Evolutionary conservation across 768 basidiomycete species (phyloP).

Genomic region (Tremella yokohamensis): DNA sequence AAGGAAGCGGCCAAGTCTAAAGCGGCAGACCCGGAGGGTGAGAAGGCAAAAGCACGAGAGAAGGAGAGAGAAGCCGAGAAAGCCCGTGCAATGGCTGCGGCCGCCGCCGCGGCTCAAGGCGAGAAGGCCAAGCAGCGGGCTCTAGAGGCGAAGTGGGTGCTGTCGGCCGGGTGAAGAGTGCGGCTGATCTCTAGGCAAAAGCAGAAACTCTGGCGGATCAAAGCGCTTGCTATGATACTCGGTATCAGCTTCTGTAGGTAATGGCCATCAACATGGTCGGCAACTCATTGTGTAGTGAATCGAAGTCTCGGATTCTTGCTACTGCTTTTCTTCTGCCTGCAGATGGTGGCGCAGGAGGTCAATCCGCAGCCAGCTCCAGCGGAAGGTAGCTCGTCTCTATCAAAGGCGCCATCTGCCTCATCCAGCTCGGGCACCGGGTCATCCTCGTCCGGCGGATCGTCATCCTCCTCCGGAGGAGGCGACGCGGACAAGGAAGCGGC

Average conservation of each 20-base stretch:
- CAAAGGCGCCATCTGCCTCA: constrained; percentile 9
- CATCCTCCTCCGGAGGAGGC: constrained; percentile 3
- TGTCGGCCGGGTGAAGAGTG: not conserved
- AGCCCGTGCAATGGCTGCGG: not conserved
- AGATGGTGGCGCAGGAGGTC: constrained; percentile 41
- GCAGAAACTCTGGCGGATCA: constrained; percentile 42
- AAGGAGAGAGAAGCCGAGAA: constrained; percentile 13
- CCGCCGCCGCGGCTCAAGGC: constrained; percentile 3
- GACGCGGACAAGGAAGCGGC: constrained; percentile 8
- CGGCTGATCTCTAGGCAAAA: constrained; percentile 26
- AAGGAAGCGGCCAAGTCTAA: constrained; percentile 21
- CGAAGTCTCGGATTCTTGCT: constrained; percentile 35
- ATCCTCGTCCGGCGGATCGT: constrained; percentile 3
- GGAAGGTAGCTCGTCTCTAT: not conserved
- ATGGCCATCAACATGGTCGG: not conserved
- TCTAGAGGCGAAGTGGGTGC: constrained; percentile 27
- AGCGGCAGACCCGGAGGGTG: constrained; percentile 16
- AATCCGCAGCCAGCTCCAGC: constrained; percentile 16
- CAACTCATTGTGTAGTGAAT: constrained; percentile 26
- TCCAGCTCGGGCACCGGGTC: constrained; percentile 2
- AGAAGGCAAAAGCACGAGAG: constrained; percentile 8
- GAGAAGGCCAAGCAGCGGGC: constrained; percentile 8
- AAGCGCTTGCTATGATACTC: constrained; percentile 42
- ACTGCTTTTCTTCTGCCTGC: constrained; percentile 37
- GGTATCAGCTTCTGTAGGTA: constrained; percentile 45